A percentile compares a stretch with the other conserved stretches of the same genome.
Conservation (phyloP, 2,329 filamentous ascomycete species). For the Davidsoniella eucalypti region DNA sequence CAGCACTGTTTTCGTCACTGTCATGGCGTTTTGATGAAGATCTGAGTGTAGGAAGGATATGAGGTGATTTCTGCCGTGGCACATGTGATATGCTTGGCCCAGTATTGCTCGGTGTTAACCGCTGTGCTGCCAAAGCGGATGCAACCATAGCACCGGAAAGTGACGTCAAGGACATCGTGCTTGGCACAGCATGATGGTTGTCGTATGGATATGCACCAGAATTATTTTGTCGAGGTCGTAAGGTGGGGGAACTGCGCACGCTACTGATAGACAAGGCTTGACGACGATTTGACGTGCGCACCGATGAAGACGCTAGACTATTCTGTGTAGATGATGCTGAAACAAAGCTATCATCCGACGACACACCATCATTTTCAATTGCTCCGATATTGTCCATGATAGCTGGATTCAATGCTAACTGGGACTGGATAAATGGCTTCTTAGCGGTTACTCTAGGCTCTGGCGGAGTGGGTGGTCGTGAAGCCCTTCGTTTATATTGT, state of each 20-base stretch:
- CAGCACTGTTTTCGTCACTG: constrained; percentile 35
- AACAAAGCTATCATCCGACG: constrained; percentile 31
- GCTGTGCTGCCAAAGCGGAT: constrained; percentile 52
- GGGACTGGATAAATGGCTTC: constrained; percentile 11
- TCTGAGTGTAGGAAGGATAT: constrained; percentile 19
- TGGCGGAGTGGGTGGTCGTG: constrained; percentile 9
- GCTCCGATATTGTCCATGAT: constrained; percentile 3
- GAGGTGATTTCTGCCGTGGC: constrained; percentile 15
- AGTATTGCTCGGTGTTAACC: constrained; percentile 27
- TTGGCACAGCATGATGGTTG: constrained; percentile 15
- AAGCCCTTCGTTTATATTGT: constrained; percentile 5
- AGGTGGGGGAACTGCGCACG: constrained; percentile 3
- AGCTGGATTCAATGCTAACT: too few species aligned
- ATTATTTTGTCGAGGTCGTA: constrained; percentile 13
- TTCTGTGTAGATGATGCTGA: constrained; percentile 22
- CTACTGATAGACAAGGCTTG: constrained; percentile 12
- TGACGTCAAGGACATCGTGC: constrained; percentile 39
- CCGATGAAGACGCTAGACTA: constrained; percentile 16
- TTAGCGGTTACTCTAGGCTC: constrained; percentile 8
- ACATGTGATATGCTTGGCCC: constrained; percentile 1
- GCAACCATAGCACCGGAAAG: constrained; percentile 62
- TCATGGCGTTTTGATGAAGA: neutral
- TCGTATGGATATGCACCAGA: neutral
- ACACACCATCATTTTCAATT: constrained; percentile 13
- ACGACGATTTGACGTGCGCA: constrained; percentile 17